Evolutionary conservation across 768 basidiomycete genomes (phyloP).

Genomic region (Xanthoconium purpureum): DNA sequence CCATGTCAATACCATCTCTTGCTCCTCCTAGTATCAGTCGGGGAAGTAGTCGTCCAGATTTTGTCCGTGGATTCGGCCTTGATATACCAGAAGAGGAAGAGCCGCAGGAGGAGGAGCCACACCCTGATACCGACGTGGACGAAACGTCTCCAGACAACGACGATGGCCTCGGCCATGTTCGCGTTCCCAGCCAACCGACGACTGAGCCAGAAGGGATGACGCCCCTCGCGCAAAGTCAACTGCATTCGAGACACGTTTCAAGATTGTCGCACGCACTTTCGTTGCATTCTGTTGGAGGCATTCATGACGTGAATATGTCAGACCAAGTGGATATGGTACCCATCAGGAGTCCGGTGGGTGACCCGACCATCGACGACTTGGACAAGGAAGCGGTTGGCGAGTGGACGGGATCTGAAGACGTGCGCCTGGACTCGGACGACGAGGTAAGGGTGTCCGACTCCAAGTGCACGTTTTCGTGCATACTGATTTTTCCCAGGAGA

Average conservation of each 20-base stretch:
- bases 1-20: constrained; percentile 43
- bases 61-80: constrained; percentile 74
- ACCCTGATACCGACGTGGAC: constrained; percentile 28
- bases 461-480: neutral
- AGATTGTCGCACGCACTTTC: constrained; percentile 66
- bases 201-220: constrained; percentile 40
- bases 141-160: constrained; percentile 40
- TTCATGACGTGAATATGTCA: constrained; percentile 34
- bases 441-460: constrained; percentile 47
- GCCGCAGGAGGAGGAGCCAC: constrained; percentile 45
- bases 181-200: constrained; percentile 24
- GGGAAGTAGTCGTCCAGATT: constrained; percentile 64
- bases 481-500: constrained; percentile 42
- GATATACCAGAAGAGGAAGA: constrained; percentile 78
- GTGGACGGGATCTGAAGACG: constrained; percentile 83
- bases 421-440: constrained; percentile 58
- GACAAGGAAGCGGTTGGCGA: constrained; percentile 51
- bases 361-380: constrained; percentile 34
- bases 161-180: constrained; percentile 23
- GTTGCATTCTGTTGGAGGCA: constrained; percentile 56
- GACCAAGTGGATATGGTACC: constrained; percentile 30
- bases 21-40: constrained; percentile 41
- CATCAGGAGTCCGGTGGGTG: constrained; percentile 31
- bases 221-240: constrained; percentile 47
- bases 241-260: constrained; percentile 71